These are phyloP conservation scores for Cryptosporidium meleagridis DNA, from an alignment of 169 alveolate genomes.

Conservation along the genomic window DNA sequence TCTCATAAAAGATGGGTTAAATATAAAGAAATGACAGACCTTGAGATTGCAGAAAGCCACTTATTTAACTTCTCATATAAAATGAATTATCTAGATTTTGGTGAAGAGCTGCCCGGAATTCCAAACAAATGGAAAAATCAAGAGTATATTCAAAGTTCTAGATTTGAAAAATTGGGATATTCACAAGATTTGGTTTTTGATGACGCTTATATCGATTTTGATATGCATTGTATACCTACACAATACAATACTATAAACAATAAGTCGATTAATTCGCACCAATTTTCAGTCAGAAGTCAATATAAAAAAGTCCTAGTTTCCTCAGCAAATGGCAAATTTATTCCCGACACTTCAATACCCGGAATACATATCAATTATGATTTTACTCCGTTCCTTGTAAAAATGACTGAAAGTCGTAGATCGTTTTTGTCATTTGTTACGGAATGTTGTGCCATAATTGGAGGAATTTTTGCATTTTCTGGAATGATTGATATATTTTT, in stretches of 20 bases:
- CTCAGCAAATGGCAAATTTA: conserved; percentile 28
- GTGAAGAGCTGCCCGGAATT: conserved; percentile 57
- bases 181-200: conserved; percentile 23
- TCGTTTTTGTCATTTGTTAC: conserved; percentile 58
- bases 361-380: conserved; percentile 66
- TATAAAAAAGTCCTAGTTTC: conserved; percentile 45
- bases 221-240: conserved; percentile 74
- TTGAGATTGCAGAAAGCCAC: conserved; percentile 62
- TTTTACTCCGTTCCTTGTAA: conserved; percentile 64
- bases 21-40: conserved; percentile 61
- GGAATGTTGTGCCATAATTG: conserved; percentile 71
- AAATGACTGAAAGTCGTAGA: conserved; percentile 58
- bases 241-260: conserved; percentile 58
- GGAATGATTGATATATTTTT: conserved; percentile 69
- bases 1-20: conserved; percentile 68
- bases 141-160: conserved; percentile 21
- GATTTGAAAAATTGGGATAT: conserved; percentile 6
- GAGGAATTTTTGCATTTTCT: conserved; percentile 74
- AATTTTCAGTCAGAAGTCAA: conserved; percentile 70
- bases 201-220: conserved; percentile 55
- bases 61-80: conserved; percentile 51
- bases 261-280: conserved; percentile 39
- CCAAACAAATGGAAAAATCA: conserved; percentile 60
- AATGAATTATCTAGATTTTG: conserved; percentile 40
- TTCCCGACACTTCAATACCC: conserved; percentile 69